phyloP scores from a whole-genome alignment of 805 yeast species.

The Nakazawaea wyomingensis region DNA sequence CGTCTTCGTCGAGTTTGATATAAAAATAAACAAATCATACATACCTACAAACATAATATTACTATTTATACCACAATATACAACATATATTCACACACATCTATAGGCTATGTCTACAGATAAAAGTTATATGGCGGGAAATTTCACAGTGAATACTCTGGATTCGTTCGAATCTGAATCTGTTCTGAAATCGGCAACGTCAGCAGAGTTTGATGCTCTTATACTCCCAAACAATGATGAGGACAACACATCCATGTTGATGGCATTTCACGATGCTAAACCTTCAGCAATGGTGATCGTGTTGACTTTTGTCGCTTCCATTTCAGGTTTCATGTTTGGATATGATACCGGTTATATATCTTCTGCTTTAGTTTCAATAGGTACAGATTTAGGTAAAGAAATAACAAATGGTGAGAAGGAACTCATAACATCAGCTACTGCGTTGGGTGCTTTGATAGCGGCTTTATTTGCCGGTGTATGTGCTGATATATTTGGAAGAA shows the following conservation, averaged over 20 bases:
- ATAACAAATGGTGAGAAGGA: constrained; percentile 80
- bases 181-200: not conserved
- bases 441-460: constrained; percentile 85
- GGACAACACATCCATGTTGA: constrained; percentile 42
- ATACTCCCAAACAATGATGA: constrained; percentile 39
- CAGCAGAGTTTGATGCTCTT: constrained; percentile 9
- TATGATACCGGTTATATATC: constrained; percentile 97
- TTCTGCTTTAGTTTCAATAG: constrained; percentile 82
- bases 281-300: constrained; percentile 62
- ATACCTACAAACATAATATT: no score
- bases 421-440: constrained; percentile 89
- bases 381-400: constrained; percentile 60
- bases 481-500: constrained; percentile 84
- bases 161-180: constrained; percentile 1
- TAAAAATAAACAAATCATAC: no score
- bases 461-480: constrained; percentile 72
- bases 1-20: no score
- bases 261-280: constrained; percentile 42
- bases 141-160: constrained; percentile 1
- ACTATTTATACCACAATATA: no score
- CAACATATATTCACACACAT: no score
- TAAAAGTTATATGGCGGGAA: constrained; percentile 9
- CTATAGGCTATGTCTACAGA: not conserved
- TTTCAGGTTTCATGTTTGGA: constrained; percentile 96
- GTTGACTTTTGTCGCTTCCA: constrained; percentile 72